These are phyloP conservation scores for Mycosphaerella sp. DNA, from an alignment of 2,329 filamentous ascomycete species.

Conservation along the genomic window DNA sequence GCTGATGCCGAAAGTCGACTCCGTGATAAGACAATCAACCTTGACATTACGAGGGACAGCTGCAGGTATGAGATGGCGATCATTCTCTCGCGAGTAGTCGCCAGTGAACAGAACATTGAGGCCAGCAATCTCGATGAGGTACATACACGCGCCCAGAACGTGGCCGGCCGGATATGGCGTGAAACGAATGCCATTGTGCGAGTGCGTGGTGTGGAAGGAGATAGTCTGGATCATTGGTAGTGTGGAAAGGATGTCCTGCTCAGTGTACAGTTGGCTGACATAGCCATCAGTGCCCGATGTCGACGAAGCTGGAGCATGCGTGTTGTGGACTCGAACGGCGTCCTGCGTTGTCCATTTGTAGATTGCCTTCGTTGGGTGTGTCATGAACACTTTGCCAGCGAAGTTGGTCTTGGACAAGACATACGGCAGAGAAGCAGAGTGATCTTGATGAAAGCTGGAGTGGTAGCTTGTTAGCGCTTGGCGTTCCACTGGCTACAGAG, in stretches of 20 bases:
- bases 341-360: slow-evolving; percentile 99
- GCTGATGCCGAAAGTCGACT: slow-evolving; percentile 94
- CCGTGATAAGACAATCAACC: slow-evolving; percentile 93
- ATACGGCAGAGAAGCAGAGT: slow-evolving; percentile 97
- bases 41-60: slow-evolving; percentile 83
- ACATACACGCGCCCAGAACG: slow-evolving; percentile 98
- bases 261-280: slow-evolving; percentile 72
- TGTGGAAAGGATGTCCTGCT: slow-evolving; percentile 89
- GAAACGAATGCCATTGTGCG: slow-evolving; percentile 90
- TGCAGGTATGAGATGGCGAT: slow-evolving; percentile 90
- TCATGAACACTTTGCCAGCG: slow-evolving; percentile 96
- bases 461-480: slow-evolving; percentile 4
- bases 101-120: slow-evolving; percentile 97
- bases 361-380: slow-evolving; percentile 96
- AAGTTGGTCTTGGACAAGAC: slow-evolving; percentile 98
- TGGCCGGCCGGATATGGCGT: slow-evolving; percentile 96
- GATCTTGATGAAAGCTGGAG: slow-evolving; percentile 89
- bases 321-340: slow-evolving; percentile 73
- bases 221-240: slow-evolving; percentile 95
- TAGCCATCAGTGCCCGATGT: slow-evolving; percentile 37
- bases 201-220: slow-evolving; percentile 96
- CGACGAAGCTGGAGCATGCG: slow-evolving; percentile 25
- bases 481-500: background rate
- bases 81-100: slow-evolving; percentile 93
- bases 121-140: slow-evolving; percentile 91